Evolutionary conservation across 192 early-diverging fungal species (phyloP).

Genomic region (Bifiguratus adelaidae): DNA sequence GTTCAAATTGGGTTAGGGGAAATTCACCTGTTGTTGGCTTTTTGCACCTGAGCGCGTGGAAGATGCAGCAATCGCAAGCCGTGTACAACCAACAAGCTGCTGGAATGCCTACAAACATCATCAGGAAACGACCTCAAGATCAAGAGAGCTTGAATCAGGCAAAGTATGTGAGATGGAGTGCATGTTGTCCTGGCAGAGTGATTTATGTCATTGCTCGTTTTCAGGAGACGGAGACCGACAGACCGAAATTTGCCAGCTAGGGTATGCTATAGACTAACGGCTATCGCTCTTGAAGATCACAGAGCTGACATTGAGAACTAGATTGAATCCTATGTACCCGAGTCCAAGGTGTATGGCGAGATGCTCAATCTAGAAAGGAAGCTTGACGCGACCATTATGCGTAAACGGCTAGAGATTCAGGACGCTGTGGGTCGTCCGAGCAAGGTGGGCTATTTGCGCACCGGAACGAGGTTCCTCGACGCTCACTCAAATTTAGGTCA

Average conservation of each 20-base stretch:
- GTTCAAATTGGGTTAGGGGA: no score
- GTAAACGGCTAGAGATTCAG: slow-evolving; percentile 84
- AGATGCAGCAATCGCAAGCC: no score
- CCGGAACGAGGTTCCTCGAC: neutral
- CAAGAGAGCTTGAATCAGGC: no score
- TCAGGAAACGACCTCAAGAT: no score
- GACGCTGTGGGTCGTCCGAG: slow-evolving; percentile 70
- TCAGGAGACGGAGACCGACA: slow-evolving; percentile 9
- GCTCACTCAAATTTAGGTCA: slow-evolving; percentile 22
- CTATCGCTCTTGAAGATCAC: neutral
- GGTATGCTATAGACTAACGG: neutral
- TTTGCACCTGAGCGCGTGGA: no score
- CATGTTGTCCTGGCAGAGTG: no score
- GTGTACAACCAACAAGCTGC: no score
- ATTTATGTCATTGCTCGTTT: no score
- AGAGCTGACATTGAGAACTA: slow-evolving; percentile 12
- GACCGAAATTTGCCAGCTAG: slow-evolving; percentile 10
- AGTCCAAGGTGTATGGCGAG: slow-evolving; percentile 80
- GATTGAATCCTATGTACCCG: slow-evolving; percentile 87
- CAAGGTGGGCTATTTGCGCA: slow-evolving; percentile 31
- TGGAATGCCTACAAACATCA: no score
- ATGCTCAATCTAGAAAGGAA: slow-evolving; percentile 80
- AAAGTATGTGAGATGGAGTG: no score
- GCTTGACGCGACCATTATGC: slow-evolving; percentile 81
- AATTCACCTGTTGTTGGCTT: no score